Evolutionary conservation across 371 early-diverging fungal genomes (phyloP).

Genomic region (Cokeromyces recurvatus): DNA sequence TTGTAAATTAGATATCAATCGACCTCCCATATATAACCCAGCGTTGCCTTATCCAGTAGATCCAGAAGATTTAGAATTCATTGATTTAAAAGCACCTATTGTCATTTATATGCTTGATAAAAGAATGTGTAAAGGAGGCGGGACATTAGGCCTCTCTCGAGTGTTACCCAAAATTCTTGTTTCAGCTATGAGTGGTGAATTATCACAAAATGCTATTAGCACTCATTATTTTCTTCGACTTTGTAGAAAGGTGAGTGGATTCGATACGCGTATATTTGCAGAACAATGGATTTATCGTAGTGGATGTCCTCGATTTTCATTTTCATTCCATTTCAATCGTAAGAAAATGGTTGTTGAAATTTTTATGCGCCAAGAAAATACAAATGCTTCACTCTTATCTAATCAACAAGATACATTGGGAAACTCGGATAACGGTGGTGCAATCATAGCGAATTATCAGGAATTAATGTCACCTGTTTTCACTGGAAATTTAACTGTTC

Average conservation of each 20-base stretch:
- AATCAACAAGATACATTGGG: conserved; percentile 1
- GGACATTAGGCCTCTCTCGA: conserved; percentile 71
- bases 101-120: conserved; percentile 93
- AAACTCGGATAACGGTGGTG: conserved; percentile 2
- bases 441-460: conserved; percentile 19
- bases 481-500: conserved; percentile 83
- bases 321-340: conserved; percentile 80
- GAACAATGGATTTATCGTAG: conserved; percentile 91
- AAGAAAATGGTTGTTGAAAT: conserved; percentile 94
- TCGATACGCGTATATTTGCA: conserved; percentile 76
- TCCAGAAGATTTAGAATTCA: conserved; percentile 74
- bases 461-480: conserved; percentile 43
- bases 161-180: conserved; percentile 77
- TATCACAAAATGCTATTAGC: conserved; percentile 67
- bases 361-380: conserved; percentile 76
- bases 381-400: conserved; percentile 47
- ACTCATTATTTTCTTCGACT: conserved; percentile 79
- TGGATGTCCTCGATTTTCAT: conserved; percentile 84
- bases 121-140: conserved; percentile 82
- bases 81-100: conserved; percentile 80
- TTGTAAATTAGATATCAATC: conserved; percentile 76
- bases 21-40: conserved; percentile 76
- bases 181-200: conserved; percentile 79
- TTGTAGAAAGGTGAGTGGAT: conserved; percentile 77
- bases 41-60: conserved; percentile 59